These are phyloP conservation scores for Nannochloris sp. DNA, from an alignment of 139 green algal species.

Conservation along the genomic window DNA sequence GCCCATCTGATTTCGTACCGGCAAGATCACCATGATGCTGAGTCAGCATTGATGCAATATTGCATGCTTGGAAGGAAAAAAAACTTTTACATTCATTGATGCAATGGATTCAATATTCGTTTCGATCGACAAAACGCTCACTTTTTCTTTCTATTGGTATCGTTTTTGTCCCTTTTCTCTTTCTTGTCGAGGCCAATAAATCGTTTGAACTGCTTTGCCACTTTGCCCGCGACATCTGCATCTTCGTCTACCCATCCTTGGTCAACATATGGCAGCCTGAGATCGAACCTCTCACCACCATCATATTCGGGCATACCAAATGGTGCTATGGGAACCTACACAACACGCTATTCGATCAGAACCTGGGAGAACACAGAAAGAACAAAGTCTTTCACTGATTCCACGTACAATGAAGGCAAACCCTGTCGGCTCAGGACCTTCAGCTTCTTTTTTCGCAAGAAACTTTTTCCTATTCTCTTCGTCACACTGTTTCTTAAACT, in stretches of 20 bases:
- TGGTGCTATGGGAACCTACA: conserved; percentile 14
- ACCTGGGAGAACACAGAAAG: neutral
- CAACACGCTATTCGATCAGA: neutral
- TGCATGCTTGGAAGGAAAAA: neutral
- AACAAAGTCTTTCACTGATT: too few species aligned
- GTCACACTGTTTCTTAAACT: conserved; percentile 45
- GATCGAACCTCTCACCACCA: conserved; percentile 49
- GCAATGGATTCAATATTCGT: neutral
- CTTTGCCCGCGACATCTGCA: neutral
- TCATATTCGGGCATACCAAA: conserved; percentile 44
- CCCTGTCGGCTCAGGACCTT: conserved; percentile 26
- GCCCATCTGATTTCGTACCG: too few species aligned
- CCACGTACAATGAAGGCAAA: conserved; percentile 24
- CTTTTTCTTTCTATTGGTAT: conserved; percentile 11
- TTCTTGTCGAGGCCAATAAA: conserved; percentile 42
- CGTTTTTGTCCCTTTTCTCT: conserved; percentile 5
- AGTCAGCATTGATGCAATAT: neutral
- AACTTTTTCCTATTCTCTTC: conserved; percentile 30
- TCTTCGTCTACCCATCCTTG: conserved; percentile 38
- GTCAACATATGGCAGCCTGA: conserved; percentile 34
- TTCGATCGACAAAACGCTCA: neutral
- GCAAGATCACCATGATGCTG: neutral
- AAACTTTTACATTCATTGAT: neutral
- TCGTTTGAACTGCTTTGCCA: conserved; percentile 12
- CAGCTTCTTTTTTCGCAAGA: conserved; percentile 19